Percentiles rank a stretch among this genome's conserved stretches.
Conservation (phyloP, 805 yeast genomes). For the Nakazawaea molendinolei region DNA sequence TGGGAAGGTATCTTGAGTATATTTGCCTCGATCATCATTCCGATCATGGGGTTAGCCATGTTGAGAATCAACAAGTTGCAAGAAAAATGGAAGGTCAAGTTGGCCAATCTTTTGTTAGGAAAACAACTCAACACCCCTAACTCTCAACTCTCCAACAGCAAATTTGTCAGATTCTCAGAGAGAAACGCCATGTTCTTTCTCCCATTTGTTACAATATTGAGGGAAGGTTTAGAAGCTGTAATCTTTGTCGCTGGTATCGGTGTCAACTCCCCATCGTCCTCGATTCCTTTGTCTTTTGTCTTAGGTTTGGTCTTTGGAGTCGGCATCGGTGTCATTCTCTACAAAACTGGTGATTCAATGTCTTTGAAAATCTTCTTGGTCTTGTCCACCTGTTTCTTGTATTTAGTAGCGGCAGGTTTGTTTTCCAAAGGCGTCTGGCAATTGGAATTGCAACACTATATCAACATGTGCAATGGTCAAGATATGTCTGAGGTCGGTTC, state of each 20-base stretch:
- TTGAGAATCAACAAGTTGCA: conserved; percentile 38
- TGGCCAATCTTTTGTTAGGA: conserved; percentile 17
- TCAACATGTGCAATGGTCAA: conserved; percentile 34
- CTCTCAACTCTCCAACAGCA: conserved; percentile 15
- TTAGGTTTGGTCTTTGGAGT: conserved; percentile 31
- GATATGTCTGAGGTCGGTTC: conserved; percentile 42
- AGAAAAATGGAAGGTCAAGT: conserved; percentile 35
- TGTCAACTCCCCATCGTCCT: conserved; percentile 35
- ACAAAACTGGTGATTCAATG: conserved; percentile 36
- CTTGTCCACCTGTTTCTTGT: conserved; percentile 35
- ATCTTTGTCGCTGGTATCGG: conserved; percentile 89
- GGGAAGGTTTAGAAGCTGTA: conserved; percentile 90
- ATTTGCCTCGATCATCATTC: conserved; percentile 36
- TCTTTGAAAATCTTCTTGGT: conserved; percentile 36
- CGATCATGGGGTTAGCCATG: conserved; percentile 39
- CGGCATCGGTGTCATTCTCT: conserved; percentile 30
- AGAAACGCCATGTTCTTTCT: conserved; percentile 85
- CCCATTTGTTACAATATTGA: conserved; percentile 78
- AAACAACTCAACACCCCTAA: conserved; percentile 9
- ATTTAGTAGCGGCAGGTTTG: conserved; percentile 39
- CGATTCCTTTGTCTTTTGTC: conserved; percentile 24
- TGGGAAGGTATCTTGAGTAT: conserved; percentile 43
- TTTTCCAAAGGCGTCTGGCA: conserved; percentile 41
- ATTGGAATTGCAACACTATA: conserved; percentile 35
- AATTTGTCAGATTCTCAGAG: conserved; percentile 46